Conservation (phyloP, 73 alveolate species). For the Blepharisma japonicum region DNA sequence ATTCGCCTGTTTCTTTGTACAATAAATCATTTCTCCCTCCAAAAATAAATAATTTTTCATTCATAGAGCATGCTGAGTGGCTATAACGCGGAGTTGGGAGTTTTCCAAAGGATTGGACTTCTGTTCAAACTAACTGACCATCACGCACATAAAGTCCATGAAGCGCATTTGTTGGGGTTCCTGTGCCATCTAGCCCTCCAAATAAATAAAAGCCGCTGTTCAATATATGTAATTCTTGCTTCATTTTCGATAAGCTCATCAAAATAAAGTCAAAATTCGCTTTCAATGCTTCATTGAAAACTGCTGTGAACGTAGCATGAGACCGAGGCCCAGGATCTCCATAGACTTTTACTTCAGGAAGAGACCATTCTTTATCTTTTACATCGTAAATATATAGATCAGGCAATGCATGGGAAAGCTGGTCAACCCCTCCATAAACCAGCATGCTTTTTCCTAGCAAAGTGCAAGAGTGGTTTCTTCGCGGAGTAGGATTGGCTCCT, state of each 20-base stretch:
- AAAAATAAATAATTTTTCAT: not conserved
- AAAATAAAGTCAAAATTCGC: not conserved
- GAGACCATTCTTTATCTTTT: not conserved
- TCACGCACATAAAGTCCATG: not conserved
- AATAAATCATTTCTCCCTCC: conserved; percentile 39
- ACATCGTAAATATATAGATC: not conserved
- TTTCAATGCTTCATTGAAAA: not conserved
- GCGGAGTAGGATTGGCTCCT: not conserved
- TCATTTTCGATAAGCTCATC: not conserved
- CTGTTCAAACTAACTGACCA: not conserved
- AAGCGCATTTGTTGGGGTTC: not conserved
- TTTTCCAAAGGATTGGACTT: conserved; percentile 33
- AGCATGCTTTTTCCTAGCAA: conserved; percentile 9
- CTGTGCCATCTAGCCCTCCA: not conserved
- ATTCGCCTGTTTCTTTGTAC: conserved; percentile 2
- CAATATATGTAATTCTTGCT: not conserved
- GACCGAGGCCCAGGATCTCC: conserved; percentile 23
- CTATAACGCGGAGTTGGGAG: conserved; percentile 59
- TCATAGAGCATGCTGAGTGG: conserved; percentile 51
- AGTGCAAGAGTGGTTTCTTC: conserved; percentile 4
- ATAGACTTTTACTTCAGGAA: not conserved
- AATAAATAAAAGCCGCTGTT: conserved; percentile 8
- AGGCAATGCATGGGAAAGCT: not conserved
- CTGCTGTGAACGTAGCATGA: conserved; percentile 23
- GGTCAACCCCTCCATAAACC: conserved; percentile 11